Base-by-base conservation (phyloP, 345 rosid species). In the Syzygium grande region DNA sequence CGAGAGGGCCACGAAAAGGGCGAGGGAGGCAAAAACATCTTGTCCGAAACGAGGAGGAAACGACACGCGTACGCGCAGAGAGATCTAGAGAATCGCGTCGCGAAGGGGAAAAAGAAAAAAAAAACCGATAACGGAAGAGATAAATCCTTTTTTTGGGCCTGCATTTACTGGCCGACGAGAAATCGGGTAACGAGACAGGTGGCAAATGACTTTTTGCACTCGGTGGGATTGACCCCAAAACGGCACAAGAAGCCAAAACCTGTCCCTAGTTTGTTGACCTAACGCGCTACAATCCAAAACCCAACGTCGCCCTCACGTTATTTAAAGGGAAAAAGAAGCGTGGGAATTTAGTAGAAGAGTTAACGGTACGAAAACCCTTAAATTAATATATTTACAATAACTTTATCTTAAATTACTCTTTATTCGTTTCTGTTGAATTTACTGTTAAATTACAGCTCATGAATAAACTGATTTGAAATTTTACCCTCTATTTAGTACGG, bases 251-350 rank as follows among this genome's bases (percentile, higher is more conserved):
- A 58, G 93, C 90, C 94, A 87, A 92, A 92, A 84, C 86, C 87
- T 90, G 88, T 87, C 88, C 89, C 90, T 65, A 58, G 90, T 91
- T 84, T 92, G 92, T 92, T 93, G 94, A 94, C 96, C 93, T 85
- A 90, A 90, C 90, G 41, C 89, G 52, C 61, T 85, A 90, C 58
- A 87, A 43, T 88, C 84, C 93, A 90, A 91, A 91, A 86, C n/a
- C 65, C 41, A 9, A 15, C 30, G 90, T 84, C 91, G 93, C 90
- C 65, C 90, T 68, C 89, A 41, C 90, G 88, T 55, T 49, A 15
- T 25, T 51, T 84, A 29, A 29, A 84, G 22, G 23, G 25, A 19
- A 46, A 10, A 15, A 15, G 34, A 41, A 43, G 46, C 46, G 11
- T 0, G 49, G 46, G 46, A 21, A 21, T 5, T 43, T 43, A 43